A percentile compares a stretch with the other conserved stretches of the same genome.
Evolutionary conservation across 768 basidiomycete species (phyloP).

Genomic region (Hygrophorus russula): DNA sequence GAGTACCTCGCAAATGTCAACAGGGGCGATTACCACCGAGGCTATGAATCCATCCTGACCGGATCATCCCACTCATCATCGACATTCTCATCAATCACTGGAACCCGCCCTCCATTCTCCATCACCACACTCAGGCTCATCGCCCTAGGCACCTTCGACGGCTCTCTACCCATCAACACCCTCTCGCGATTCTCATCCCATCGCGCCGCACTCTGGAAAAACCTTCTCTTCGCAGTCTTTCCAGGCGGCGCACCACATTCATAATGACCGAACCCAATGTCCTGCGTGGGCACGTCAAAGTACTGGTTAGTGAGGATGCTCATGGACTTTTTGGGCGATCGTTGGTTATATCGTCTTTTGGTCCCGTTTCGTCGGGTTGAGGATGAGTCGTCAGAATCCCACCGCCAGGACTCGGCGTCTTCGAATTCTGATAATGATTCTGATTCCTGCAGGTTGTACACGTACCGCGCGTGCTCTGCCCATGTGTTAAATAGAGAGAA

Average conservation of each 20-base stretch:
- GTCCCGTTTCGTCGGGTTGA: slow-evolving; percentile 16
- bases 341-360: slow-evolving; percentile 11
- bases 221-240: slow-evolving; percentile 33
- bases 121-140: background rate
- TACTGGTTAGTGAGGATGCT: slow-evolving; percentile 55
- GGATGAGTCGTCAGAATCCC: slow-evolving; percentile 40
- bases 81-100: too few relatives aligned
- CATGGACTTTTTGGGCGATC: slow-evolving; percentile 42
- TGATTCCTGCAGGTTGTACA: slow-evolving; percentile 47
- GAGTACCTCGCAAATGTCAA: too few relatives aligned
- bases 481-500: background rate
- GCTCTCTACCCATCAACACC: slow-evolving; percentile 9
- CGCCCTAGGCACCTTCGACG: background rate
- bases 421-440: slow-evolving; percentile 35
- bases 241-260: slow-evolving; percentile 20
- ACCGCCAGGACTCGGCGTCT: slow-evolving; percentile 18
- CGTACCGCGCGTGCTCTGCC: slow-evolving; percentile 54
- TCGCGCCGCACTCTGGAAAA: slow-evolving; percentile 40
- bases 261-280: slow-evolving; percentile 30
- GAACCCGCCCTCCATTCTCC: background rate
- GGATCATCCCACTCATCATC: too few relatives aligned
- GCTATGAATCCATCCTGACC: too few relatives aligned
- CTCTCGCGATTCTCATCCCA: slow-evolving; percentile 23
- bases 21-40: too few relatives aligned
- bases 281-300: slow-evolving; percentile 36